These are phyloP conservation scores for Pythium diclinum DNA, from an alignment of 352 stramenopile species.

Conservation along the genomic window DNA sequence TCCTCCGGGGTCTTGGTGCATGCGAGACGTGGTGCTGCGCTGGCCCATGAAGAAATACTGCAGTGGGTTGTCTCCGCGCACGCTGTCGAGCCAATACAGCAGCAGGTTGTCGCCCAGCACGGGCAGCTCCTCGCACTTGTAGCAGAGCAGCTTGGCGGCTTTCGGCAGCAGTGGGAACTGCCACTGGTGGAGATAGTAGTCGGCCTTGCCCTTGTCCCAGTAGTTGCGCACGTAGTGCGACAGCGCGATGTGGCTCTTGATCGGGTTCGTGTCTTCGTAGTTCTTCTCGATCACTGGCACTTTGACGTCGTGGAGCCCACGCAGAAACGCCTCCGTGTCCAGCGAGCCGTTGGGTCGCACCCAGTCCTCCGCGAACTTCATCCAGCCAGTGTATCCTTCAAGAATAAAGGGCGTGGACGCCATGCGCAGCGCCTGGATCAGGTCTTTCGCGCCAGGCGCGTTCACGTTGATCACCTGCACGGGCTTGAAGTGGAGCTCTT, in stretches of 20 bases:
- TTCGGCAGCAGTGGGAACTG: constrained; percentile 89
- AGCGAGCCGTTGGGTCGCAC: constrained; percentile 53
- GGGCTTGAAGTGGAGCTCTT: constrained; percentile 56
- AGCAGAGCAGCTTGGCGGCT: constrained; percentile 71
- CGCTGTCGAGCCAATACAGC: constrained; percentile 89
- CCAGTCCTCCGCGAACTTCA: constrained; percentile 66
- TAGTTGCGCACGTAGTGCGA: constrained; percentile 81
- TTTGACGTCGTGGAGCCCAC: constrained; percentile 74
- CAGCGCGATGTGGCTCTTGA: constrained; percentile 67
- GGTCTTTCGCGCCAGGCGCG: constrained; percentile 44
- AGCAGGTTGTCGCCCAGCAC: constrained; percentile 92
- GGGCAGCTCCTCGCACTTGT: constrained; percentile 84
- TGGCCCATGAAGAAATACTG: constrained; percentile 96
- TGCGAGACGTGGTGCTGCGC: constrained; percentile 82
- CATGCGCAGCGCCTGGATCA: constrained; percentile 60
- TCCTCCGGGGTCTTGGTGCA: constrained; percentile 90
- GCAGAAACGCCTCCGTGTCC: constrained; percentile 55
- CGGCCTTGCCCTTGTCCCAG: constrained; percentile 71
- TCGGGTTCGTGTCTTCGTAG: constrained; percentile 73
- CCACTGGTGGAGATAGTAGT: constrained; percentile 95
- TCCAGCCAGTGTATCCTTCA: constrained; percentile 59
- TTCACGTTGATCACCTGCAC: constrained; percentile 72
- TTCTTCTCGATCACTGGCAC: constrained; percentile 76
- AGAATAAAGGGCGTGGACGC: constrained; percentile 69
- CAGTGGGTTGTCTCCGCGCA: constrained; percentile 86